These are phyloP conservation scores for Hypoxylon cercidicola DNA, from an alignment of 495 filamentous ascomycete species.

Conservation along the genomic window DNA sequence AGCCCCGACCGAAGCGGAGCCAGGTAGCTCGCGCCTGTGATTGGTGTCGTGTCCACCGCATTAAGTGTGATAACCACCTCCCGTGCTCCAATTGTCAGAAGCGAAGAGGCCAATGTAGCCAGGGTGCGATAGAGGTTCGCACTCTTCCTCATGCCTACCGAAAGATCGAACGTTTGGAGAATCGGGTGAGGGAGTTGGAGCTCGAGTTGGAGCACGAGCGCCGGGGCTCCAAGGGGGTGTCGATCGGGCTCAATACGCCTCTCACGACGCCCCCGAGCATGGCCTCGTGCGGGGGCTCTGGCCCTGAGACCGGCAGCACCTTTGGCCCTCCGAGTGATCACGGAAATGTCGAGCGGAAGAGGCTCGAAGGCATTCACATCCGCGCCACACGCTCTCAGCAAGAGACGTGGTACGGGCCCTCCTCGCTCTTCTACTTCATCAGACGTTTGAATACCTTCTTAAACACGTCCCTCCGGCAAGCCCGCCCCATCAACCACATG, in stretches of 20 bases:
- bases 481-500: slow-evolving; percentile 35
- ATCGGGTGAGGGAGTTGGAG: slow-evolving; percentile 53
- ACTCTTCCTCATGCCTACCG: slow-evolving; percentile 52
- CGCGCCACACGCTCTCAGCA: slow-evolving; percentile 44
- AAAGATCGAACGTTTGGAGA: slow-evolving; percentile 55
- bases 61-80: slow-evolving; percentile 58
- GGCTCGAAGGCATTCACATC: slow-evolving; percentile 44
- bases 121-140: slow-evolving; percentile 46
- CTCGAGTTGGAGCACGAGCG: slow-evolving; percentile 45
- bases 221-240: slow-evolving; percentile 7
- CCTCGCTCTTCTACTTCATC: slow-evolving; percentile 56
- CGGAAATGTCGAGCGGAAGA: slow-evolving; percentile 26
- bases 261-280: slow-evolving; percentile 13
- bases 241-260: slow-evolving; percentile 10
- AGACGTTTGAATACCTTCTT: slow-evolving; percentile 51
- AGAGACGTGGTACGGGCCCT: slow-evolving; percentile 53
- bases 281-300: slow-evolving; percentile 7
- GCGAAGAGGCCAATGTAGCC: slow-evolving; percentile 52
- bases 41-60: slow-evolving; percentile 60
- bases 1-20: slow-evolving; percentile 34
- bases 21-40: slow-evolving; percentile 48
- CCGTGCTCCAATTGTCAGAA: slow-evolving; percentile 59
- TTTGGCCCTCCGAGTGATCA: slow-evolving; percentile 17
- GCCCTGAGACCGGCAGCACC: neutral
- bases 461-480: slow-evolving; percentile 45